These are phyloP conservation scores for Populus ilicifolia DNA, from an alignment of 345 rosid species.

Conservation along the genomic window DNA sequence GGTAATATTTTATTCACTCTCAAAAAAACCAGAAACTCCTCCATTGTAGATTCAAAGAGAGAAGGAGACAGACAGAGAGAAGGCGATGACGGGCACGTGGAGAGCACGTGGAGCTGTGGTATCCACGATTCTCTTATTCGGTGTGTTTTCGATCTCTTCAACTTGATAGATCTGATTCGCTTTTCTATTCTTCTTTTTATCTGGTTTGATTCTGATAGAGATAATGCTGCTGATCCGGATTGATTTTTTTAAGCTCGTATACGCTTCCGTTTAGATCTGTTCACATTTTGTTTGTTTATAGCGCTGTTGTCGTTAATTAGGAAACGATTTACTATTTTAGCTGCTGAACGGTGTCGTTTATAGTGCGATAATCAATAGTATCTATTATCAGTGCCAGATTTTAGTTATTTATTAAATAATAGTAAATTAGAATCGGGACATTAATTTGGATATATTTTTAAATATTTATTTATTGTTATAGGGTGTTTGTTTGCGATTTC, in stretches of 20 bases:
- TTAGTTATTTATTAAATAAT: too few species aligned
- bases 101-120: constrained; percentile 51
- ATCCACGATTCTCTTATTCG: constrained; percentile 47
- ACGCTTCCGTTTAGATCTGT: not conserved
- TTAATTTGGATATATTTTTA: not conserved
- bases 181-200: not conserved
- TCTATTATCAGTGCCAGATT: not conserved
- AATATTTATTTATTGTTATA: constrained; percentile 7
- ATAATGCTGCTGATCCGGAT: not conserved
- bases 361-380: too few species aligned
- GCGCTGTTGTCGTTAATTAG: not conserved
- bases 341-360: not conserved
- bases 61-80: not conserved
- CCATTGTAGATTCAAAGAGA: not conserved
- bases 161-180: constrained; percentile 14
- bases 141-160: constrained; percentile 24
- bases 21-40: not conserved
- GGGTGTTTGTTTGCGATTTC: constrained; percentile 59
- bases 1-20: not conserved
- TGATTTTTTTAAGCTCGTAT: not conserved
- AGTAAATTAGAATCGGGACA: not conserved
- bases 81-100: constrained; percentile 51
- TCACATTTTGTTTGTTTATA: not conserved
- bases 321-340: not conserved
- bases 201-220: not conserved